These are phyloP conservation scores for Elongisporangium undulatum DNA, from an alignment of 352 stramenopile genomes.

Conservation along the genomic window DNA sequence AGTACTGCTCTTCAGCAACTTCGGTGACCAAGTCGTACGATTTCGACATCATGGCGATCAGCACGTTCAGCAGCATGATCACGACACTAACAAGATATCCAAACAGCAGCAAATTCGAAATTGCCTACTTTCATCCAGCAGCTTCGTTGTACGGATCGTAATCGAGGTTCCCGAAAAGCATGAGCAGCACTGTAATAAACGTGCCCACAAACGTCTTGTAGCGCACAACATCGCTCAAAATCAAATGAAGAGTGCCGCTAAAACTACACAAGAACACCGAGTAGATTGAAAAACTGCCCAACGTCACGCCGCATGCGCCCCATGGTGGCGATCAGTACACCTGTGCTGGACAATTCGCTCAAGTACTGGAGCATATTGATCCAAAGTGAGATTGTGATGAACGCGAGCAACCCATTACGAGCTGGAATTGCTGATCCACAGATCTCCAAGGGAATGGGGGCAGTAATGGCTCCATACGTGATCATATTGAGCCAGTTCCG, in stretches of 20 bases:
- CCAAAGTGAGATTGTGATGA: background rate
- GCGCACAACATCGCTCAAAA: slow-evolving; percentile 41
- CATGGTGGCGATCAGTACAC: background rate
- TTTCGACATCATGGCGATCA: slow-evolving; percentile 69
- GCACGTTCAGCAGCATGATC: slow-evolving; percentile 60
- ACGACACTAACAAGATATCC: slow-evolving; percentile 46
- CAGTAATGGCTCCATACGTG: background rate
- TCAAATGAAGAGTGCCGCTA: slow-evolving; percentile 62
- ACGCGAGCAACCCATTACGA: background rate
- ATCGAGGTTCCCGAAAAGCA: slow-evolving; percentile 67
- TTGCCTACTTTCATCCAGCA: slow-evolving; percentile 37
- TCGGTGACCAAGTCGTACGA: slow-evolving; percentile 54
- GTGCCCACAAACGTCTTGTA: slow-evolving; percentile 53
- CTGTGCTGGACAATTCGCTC: background rate
- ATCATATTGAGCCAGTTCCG: background rate
- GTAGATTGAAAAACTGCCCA: background rate
- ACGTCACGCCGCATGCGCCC: background rate
- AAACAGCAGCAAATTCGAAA: slow-evolving; percentile 45
- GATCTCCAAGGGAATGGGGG: background rate
- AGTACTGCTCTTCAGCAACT: slow-evolving; percentile 42
- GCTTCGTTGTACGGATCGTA: slow-evolving; percentile 29
- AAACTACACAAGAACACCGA: slow-evolving; percentile 25
- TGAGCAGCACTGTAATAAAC: slow-evolving; percentile 71
- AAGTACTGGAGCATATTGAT: background rate
- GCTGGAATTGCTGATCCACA: background rate